Percentiles rank a stretch among this genome's conserved stretches.
phyloP scores from a whole-genome alignment of 345 rosid genomes.

The Viola odorata region DNA sequence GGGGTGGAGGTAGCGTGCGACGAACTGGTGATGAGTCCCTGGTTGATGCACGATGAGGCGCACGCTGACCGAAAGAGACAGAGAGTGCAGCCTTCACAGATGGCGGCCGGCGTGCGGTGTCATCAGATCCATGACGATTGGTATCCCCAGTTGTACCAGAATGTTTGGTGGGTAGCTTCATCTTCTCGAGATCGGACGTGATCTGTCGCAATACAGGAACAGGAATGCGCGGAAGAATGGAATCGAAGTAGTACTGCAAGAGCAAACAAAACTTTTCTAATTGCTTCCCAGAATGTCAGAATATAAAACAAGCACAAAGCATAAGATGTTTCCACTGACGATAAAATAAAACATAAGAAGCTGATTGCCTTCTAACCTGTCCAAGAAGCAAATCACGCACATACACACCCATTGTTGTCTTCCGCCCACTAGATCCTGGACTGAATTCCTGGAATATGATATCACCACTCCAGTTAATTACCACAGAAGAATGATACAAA shows the following conservation, averaged over 20 bases:
- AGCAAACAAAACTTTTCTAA: slow-evolving; percentile 9
- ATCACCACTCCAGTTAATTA: background rate
- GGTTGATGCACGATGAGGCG: slow-evolving; percentile 98
- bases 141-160: slow-evolving; percentile 84
- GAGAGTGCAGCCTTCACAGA: slow-evolving; percentile 99
- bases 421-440: slow-evolving; percentile 76
- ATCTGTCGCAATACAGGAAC: slow-evolving; percentile 90
- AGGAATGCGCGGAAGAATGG: slow-evolving; percentile 93
- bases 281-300: background rate
- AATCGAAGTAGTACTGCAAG: slow-evolving; percentile 92
- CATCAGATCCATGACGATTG: slow-evolving; percentile 77
- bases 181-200: slow-evolving; percentile 73
- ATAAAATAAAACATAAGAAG: background rate
- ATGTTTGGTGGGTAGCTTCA: slow-evolving; percentile 75
- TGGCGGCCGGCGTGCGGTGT: slow-evolving; percentile 94
- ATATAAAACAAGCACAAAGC: slow-evolving; percentile 3
- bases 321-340: background rate
- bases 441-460: slow-evolving; percentile 70
- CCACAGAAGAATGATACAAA: background rate
- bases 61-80: slow-evolving; percentile 98
- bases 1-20: slow-evolving; percentile 59
- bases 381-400: slow-evolving; percentile 96
- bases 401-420: slow-evolving; percentile 88
- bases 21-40: slow-evolving; percentile 97
- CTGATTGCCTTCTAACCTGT: slow-evolving; percentile 55